phyloP scores from a whole-genome alignment of 2,329 filamentous ascomycete species.

The Dactylellina sp. region DNA sequence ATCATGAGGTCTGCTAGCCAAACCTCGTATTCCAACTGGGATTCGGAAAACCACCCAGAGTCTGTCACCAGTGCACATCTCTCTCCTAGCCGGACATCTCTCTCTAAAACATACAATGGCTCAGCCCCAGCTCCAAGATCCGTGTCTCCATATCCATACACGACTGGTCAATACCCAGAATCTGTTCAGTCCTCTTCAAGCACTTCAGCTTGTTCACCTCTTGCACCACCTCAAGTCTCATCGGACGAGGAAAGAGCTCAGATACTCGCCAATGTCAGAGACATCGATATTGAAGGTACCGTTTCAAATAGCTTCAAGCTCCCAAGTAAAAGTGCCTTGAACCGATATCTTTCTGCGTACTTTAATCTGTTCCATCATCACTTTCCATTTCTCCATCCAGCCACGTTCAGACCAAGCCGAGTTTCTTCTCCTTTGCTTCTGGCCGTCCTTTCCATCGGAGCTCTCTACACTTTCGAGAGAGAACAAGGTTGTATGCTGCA shows the following conservation, averaged over 20 bases:
- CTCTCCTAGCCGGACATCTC: constrained; percentile 44
- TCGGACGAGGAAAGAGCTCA: constrained; percentile 85
- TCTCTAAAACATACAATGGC: constrained; percentile 45
- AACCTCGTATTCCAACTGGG: constrained; percentile 55
- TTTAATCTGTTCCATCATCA: constrained; percentile 98
- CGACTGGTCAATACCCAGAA: constrained; percentile 52
- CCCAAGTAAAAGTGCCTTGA: constrained; percentile 81
- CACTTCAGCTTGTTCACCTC: constrained; percentile 69
- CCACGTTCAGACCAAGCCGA: constrained; percentile 84
- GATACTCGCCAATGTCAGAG: constrained; percentile 87
- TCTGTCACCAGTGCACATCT: constrained; percentile 47
- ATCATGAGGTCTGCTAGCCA: constrained; percentile 56
- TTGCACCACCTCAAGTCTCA: constrained; percentile 81
- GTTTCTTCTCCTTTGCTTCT: constrained; percentile 85
- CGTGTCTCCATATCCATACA: constrained; percentile 53
- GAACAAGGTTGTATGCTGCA: constrained; percentile 95
- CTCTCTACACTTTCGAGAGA: constrained; percentile 95
- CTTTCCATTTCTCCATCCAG: constrained; percentile 91
- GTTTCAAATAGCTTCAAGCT: constrained; percentile 91
- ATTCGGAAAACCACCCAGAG: constrained; percentile 53
- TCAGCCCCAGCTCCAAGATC: constrained; percentile 43
- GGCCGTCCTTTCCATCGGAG: constrained; percentile 92
- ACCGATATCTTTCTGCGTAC: constrained; percentile 93
- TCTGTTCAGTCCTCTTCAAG: constrained; percentile 53
- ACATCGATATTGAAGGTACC: constrained; percentile 81